A percentile compares a stretch with the other conserved stretches of the same genome.
phyloP scores from a whole-genome alignment of 805 yeast species.

The Torulaspora franciscae region DNA sequence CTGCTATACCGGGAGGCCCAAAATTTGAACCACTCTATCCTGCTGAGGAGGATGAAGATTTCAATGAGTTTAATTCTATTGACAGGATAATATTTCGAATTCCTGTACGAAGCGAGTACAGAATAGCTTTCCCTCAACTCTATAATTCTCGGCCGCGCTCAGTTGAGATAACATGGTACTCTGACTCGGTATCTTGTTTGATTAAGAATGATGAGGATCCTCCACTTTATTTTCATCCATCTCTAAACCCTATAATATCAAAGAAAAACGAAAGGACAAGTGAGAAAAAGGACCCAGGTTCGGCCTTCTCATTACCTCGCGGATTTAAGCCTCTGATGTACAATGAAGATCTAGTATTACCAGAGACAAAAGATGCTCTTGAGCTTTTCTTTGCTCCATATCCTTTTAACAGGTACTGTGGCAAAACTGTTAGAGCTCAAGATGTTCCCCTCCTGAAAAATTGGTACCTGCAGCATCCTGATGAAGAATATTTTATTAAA shows the following conservation, averaged over 20 bases:
- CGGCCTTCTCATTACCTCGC: slow-evolving; percentile 33
- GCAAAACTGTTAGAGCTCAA: slow-evolving; percentile 72
- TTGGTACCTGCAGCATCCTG: slow-evolving; percentile 74
- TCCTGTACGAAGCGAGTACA: slow-evolving; percentile 75
- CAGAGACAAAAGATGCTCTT: slow-evolving; percentile 52
- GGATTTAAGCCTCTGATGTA: slow-evolving; percentile 50
- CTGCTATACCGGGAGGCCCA: slow-evolving; percentile 93
- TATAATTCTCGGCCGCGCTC: slow-evolving; percentile 73
- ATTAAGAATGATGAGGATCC: slow-evolving; percentile 44
- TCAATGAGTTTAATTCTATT: slow-evolving; percentile 82
- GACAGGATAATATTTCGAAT: slow-evolving; percentile 80
- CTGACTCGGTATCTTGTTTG: slow-evolving; percentile 54
- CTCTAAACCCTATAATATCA: slow-evolving; percentile 50
- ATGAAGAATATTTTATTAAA: slow-evolving; percentile 60
- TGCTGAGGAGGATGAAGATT: slow-evolving; percentile 68
- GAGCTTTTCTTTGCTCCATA: slow-evolving; percentile 74
- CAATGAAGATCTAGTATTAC: slow-evolving; percentile 43
- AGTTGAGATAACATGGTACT: slow-evolving; percentile 59
- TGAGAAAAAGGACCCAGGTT: slow-evolving; percentile 37
- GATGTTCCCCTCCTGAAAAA: slow-evolving; percentile 80
- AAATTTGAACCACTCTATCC: slow-evolving; percentile 82
- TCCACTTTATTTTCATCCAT: slow-evolving; percentile 52
- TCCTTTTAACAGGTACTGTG: slow-evolving; percentile 77
- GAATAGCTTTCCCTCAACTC: slow-evolving; percentile 79
- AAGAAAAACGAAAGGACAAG: slow-evolving; percentile 17